Base-by-base conservation (phyloP, 306 rosid species). In the Lupinus albus region DNA sequence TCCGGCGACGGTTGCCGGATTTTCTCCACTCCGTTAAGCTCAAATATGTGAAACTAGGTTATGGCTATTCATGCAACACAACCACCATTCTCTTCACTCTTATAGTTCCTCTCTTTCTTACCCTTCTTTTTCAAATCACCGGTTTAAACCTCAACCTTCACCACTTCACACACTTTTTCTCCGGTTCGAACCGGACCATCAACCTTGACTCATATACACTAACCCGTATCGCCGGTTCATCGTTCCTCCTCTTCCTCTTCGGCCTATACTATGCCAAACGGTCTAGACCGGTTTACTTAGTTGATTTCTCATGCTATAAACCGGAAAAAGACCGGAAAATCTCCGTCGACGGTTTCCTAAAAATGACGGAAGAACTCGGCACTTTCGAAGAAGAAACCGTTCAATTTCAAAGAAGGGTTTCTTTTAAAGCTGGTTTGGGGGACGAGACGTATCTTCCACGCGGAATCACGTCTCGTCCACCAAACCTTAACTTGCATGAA, bases 281-380 rank as follows among this genome's bases (percentile, higher is more conserved):
- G 57, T 72, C 88, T 49, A 53, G 64, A 0, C 80, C 85, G 32
- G 81, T 93, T 47, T 93, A 90, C 76, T 85, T 93, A 0, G 90
- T 93, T 2, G 96, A 93, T 65, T 93, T 93, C 44, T 73, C 97
- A 0, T 93, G 99, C 53, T 85, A 85, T 80, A 90, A 93, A 52
- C 96, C 97, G 6, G 85, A 72, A 8, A 85, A 78, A 0, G 87
- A 70, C 0, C 60, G 79, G n/a, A 85, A 92, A 68, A 68, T 85
- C 38, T 46, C 95, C 0, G 76, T 83, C 8, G 92, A 85, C 0
- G 16, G 70, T 0, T 93, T 90, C 55, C 42, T 78, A 6, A 84
- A 80, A n/a, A 84, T 88, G 86, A 82, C 85, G 0, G 90, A 84
- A 33, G 87, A 79, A 1, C 79, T 5, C 4, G 94, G 95, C 0